A percentile compares a stretch with the other conserved stretches of the same genome.
Conservation (phyloP, 768 basidiomycete species). For the Kwoniella shandongensis region DNA sequence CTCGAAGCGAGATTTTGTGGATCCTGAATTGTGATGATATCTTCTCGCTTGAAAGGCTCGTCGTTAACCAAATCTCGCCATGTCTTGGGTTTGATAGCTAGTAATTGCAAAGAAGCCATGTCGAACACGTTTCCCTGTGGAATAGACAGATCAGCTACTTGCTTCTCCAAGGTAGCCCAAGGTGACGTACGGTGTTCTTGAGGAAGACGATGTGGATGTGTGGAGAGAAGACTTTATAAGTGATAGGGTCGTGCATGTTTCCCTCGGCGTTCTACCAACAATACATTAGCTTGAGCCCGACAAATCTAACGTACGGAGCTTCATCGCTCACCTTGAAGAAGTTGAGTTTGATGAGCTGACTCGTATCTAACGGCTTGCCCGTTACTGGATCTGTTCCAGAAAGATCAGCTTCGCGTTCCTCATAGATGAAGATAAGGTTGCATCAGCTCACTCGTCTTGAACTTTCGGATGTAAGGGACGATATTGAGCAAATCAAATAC, state of each 20-base stretch:
- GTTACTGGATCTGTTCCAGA: constrained; percentile 55
- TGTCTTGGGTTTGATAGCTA: constrained; percentile 53
- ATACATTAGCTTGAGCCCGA: constrained; percentile 4
- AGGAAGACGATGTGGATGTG: constrained; percentile 95
- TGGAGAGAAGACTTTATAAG: constrained; percentile 94
- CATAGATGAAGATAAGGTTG: not conserved
- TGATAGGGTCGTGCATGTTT: constrained; percentile 91
- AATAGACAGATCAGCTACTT: not conserved
- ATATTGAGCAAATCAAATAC: constrained; percentile 92
- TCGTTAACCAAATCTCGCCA: constrained; percentile 85
- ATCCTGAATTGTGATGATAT: constrained; percentile 85
- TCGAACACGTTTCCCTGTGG: constrained; percentile 52
- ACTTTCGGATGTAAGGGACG: constrained; percentile 81
- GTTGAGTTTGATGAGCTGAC: constrained; percentile 56
- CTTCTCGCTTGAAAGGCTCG: constrained; percentile 77
- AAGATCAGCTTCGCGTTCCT: not conserved
- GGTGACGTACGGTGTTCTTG: constrained; percentile 63
- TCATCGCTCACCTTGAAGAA: constrained; percentile 59
- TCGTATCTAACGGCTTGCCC: constrained; percentile 53
- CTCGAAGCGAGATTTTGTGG: constrained; percentile 54
- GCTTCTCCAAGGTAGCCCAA: not conserved
- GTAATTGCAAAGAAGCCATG: constrained; percentile 50
- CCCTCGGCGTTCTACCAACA: constrained; percentile 78
- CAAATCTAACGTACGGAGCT: too few species aligned
- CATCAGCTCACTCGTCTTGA: constrained; percentile 49